Percentiles rank a stretch among this genome's conserved stretches.
Evolutionary conservation across 75 land plant genomes (phyloP).

Genomic region (Sequoia sempervirens): DNA sequence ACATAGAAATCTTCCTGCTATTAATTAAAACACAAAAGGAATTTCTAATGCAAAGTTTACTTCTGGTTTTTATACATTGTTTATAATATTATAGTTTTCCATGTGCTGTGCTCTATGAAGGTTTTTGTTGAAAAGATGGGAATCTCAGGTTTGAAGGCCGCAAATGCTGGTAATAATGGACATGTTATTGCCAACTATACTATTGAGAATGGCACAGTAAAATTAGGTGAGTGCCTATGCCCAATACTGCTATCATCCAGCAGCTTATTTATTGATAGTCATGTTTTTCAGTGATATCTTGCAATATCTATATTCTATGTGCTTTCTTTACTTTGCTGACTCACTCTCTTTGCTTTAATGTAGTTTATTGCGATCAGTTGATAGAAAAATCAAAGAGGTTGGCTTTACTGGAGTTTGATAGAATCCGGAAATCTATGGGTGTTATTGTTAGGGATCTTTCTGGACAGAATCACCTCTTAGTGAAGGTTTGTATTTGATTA

Average conservation of each 20-base stretch:
- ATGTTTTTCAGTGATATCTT: neutral
- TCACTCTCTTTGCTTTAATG: neutral
- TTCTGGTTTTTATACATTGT: neutral
- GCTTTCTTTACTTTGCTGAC: neutral
- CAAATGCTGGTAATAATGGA: slow-evolving; percentile 24
- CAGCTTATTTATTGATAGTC: neutral
- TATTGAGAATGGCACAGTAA: slow-evolving; percentile 32
- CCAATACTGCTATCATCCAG: neutral
- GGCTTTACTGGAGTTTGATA: slow-evolving; percentile 84
- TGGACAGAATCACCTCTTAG: slow-evolving; percentile 65
- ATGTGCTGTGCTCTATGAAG: slow-evolving; percentile 19
- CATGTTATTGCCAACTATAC: slow-evolving; percentile 23
- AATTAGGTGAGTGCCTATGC: slow-evolving; percentile 47
- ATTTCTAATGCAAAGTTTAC: too few relatives aligned
- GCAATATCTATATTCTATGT: neutral
- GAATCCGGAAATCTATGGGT: slow-evolving; percentile 81
- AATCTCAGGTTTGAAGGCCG: slow-evolving; percentile 53
- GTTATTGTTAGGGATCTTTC: slow-evolving; percentile 48
- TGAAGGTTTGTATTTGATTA: slow-evolving; percentile 52
- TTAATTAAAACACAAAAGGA: neutral
- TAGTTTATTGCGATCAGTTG: slow-evolving; percentile 84
- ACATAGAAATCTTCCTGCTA: neutral
- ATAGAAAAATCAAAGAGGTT: slow-evolving; percentile 45
- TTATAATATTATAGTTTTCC: neutral
- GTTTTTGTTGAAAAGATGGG: slow-evolving; percentile 93